Evolutionary conservation across 1,139 yeast species (phyloP), one percentile per base, ranked within the genome.

Genomic region (Trichomonascaceae sp.): DNA sequence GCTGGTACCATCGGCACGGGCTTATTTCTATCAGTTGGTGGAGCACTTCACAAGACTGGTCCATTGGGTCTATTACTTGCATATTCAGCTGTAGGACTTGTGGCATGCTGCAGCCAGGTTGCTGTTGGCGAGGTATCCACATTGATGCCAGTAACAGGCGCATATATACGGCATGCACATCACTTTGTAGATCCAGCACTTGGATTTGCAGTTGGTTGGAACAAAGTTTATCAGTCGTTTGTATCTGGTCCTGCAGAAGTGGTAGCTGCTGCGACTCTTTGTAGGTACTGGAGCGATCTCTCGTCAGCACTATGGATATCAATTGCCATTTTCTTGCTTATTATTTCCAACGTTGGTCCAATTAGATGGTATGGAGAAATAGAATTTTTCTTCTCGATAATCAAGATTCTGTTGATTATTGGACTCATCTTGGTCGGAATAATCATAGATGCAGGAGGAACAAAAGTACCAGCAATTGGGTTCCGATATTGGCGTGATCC

Each of bases 401-500:
- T 70, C 56, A 70, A 70, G 57, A 66, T 68, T 20, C 27, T 54
- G 13, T 56, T 58, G 38, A 58, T 60, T 12, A 18, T 57, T 5
- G 61, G 60, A 1, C 51, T 51, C 59, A 50, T 70, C 43, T 61
- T 70, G 39, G 63, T 64, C 20, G 65, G 71, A 13, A 48, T 67
- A 24, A 69, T 71, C 2, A 68, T 71, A 50, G 61, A 65, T 17
- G 55, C 66, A 30, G 74, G 74, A 32, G 63, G 63, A 19, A 61
- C 57, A 5, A 45, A 47, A 9, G 53, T 52, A 9, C 59, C 56
- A 22, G 43, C 58, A n/a, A 79, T 87, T 49, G 95, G 95, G 8
- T 86, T 85, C 76, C 78, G 90, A 68, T 86, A 87, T 72, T 87
- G 96, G 96, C 80, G 88, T 70, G 71, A 87, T 65, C 95, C 95